A percentile compares a stretch with the other conserved stretches of the same genome.
Conservation (phyloP, 2,329 filamentous ascomycete species). For the Fusarium zealandicum region DNA sequence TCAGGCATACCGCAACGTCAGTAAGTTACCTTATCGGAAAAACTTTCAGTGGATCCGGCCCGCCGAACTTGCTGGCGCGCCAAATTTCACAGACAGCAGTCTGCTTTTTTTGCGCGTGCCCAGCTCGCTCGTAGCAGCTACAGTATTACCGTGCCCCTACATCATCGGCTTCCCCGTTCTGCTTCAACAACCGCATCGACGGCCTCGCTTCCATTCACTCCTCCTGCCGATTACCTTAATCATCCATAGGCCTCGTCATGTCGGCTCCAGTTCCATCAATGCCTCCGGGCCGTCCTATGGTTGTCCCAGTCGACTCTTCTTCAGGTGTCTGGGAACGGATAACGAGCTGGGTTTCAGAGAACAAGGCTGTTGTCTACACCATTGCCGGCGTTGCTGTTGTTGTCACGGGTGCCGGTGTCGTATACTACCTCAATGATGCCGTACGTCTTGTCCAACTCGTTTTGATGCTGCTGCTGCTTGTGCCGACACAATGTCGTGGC, state of each 20-base stretch:
- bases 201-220: conserved; percentile 38
- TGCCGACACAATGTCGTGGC: conserved; percentile 8
- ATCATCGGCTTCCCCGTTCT: conserved; percentile 44
- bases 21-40: conserved; percentile 38
- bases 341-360: conserved; percentile 90
- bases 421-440: conserved; percentile 81
- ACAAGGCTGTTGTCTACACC: conserved; percentile 95
- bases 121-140: conserved; percentile 46
- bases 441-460: conserved; percentile 49
- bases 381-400: conserved; percentile 94
- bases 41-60: conserved; percentile 42
- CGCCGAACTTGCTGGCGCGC: conserved; percentile 33
- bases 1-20: conserved; percentile 26
- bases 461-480: conserved; percentile 9
- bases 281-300: conserved; percentile 54
- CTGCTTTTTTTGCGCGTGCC: conserved; percentile 47
- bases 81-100: conserved; percentile 43
- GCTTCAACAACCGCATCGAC: conserved; percentile 37
- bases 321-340: conserved; percentile 87
- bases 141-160: conserved; percentile 43
- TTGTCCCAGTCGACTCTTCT: conserved; percentile 61
- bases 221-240: conserved; percentile 34
- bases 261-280: conserved; percentile 58
- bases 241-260: conserved; percentile 46
- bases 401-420: conserved; percentile 86